phyloP scores from a whole-genome alignment of 2,329 filamentous ascomycete genomes.

The Monosporascus ibericus region DNA sequence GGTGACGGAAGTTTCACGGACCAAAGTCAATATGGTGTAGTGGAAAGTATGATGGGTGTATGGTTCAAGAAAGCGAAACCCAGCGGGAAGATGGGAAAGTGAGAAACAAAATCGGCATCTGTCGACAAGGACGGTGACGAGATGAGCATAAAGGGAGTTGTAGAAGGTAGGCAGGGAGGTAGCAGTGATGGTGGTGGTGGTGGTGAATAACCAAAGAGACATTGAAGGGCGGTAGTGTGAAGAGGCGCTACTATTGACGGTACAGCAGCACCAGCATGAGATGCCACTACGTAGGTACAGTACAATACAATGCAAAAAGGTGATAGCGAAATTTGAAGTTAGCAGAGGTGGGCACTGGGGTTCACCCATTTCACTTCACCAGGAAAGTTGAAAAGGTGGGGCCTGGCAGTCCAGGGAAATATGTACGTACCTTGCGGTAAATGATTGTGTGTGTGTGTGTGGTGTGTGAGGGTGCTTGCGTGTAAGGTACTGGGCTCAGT shows the following conservation, averaged over 20 bases:
- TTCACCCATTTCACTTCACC: conserved; percentile 12
- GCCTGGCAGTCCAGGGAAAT: background rate
- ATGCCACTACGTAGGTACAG: background rate
- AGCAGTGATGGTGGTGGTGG: conserved; percentile 9
- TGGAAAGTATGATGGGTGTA: background rate
- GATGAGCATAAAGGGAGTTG: background rate
- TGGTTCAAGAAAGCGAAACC: background rate
- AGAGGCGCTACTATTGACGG: conserved; percentile 7
- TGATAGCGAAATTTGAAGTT: conserved; percentile 23
- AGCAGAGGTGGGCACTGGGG: conserved; percentile 21
- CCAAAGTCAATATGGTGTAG: background rate
- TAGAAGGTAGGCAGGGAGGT: background rate
- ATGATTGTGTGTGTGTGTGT: conserved; percentile 4
- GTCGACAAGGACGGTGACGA: background rate
- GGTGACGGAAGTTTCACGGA: no score
- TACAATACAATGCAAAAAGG: conserved; percentile 16
- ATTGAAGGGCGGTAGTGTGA: conserved; percentile 15
- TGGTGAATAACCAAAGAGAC: conserved; percentile 6
- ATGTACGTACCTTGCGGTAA: conserved; percentile 3
- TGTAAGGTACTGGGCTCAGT: background rate
- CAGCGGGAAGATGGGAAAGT: background rate
- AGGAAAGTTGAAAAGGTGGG: background rate
- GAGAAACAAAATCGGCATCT: background rate
- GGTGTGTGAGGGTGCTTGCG: conserved; percentile 4
- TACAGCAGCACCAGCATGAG: background rate